Conservation (phyloP, 306 rosid species). For the Styphnolobium japonicum region DNA sequence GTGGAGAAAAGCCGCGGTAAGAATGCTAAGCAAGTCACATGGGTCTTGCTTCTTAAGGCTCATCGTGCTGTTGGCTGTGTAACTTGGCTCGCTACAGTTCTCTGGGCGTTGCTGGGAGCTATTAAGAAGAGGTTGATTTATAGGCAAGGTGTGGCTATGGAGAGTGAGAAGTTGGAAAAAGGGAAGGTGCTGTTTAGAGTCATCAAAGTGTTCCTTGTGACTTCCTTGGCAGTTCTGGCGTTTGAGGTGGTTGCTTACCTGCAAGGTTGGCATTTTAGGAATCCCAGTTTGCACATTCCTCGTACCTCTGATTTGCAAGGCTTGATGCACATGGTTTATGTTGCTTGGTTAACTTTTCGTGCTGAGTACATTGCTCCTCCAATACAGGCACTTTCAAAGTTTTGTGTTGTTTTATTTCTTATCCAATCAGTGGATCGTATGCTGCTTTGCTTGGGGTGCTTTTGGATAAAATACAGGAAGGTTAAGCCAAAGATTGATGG, state of each 20-base stretch:
- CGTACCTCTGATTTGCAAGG: constrained; percentile 65
- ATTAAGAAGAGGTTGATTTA: constrained; percentile 72
- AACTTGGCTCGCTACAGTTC: constrained; percentile 56
- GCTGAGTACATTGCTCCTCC: constrained; percentile 83
- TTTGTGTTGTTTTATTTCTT: constrained; percentile 80
- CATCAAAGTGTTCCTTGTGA: constrained; percentile 61
- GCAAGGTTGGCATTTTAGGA: constrained; percentile 83
- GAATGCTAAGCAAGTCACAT: constrained; percentile 84
- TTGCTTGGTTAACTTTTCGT: constrained; percentile 75
- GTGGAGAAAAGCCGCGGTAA: constrained; percentile 73
- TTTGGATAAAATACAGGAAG: constrained; percentile 80
- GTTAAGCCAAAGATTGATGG: constrained; percentile 62
- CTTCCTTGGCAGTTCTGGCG: constrained; percentile 63
- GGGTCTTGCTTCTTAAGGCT: constrained; percentile 90
- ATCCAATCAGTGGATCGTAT: constrained; percentile 84
- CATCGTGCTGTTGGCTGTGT: constrained; percentile 76
- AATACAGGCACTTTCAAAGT: constrained; percentile 71
- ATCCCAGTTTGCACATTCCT: constrained; percentile 71
- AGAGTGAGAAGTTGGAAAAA: constrained; percentile 55
- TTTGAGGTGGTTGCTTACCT: constrained; percentile 76
- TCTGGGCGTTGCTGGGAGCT: constrained; percentile 73
- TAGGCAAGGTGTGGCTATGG: constrained; percentile 56
- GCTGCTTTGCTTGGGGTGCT: constrained; percentile 82
- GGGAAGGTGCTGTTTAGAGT: constrained; percentile 62
- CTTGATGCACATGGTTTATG: constrained; percentile 62